Percentiles rank a stretch among this genome's conserved stretches.
phyloP scores from a whole-genome alignment of 371 early-diverging fungal species.

The Batkoa obscura region DNA sequence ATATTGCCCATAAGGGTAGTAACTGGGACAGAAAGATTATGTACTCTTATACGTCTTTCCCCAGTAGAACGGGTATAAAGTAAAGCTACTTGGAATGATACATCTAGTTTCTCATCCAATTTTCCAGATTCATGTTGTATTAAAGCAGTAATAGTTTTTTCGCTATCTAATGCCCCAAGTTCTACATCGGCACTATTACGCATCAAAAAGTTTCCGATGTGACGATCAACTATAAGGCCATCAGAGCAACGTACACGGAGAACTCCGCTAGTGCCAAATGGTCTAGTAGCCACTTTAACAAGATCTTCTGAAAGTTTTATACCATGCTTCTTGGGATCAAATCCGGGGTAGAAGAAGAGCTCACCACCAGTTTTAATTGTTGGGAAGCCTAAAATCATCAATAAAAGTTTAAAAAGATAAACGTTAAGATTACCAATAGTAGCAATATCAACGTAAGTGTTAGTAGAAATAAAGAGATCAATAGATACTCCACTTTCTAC shows the following conservation, averaged over 20 bases:
- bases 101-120: conserved; percentile 60
- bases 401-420: conserved; percentile 6
- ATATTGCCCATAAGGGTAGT: conserved; percentile 55
- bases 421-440: conserved; percentile 27
- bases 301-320: conserved; percentile 44
- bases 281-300: conserved; percentile 40
- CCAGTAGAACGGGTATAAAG: conserved; percentile 80
- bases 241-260: conserved; percentile 80
- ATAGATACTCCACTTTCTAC: conserved; percentile 61
- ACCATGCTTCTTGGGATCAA: conserved; percentile 44
- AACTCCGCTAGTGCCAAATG: conserved; percentile 74
- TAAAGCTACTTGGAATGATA: conserved; percentile 73
- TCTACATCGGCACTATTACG: conserved; percentile 81
- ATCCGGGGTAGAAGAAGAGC: conserved; percentile 53
- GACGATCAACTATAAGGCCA: conserved; percentile 59
- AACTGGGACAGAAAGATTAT: conserved; percentile 63
- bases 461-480: conserved; percentile 77
- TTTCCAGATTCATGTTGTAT: conserved; percentile 76
- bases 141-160: conserved; percentile 58
- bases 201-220: conserved; percentile 87
- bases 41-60: conserved; percentile 78
- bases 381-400: conserved; percentile 28
- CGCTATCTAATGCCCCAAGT: conserved; percentile 67
- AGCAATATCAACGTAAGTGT: conserved; percentile 72
- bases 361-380: conserved; percentile 80